These are phyloP conservation scores for Argentina anserina DNA, from an alignment of 306 rosid species.

Conservation along the genomic window DNA sequence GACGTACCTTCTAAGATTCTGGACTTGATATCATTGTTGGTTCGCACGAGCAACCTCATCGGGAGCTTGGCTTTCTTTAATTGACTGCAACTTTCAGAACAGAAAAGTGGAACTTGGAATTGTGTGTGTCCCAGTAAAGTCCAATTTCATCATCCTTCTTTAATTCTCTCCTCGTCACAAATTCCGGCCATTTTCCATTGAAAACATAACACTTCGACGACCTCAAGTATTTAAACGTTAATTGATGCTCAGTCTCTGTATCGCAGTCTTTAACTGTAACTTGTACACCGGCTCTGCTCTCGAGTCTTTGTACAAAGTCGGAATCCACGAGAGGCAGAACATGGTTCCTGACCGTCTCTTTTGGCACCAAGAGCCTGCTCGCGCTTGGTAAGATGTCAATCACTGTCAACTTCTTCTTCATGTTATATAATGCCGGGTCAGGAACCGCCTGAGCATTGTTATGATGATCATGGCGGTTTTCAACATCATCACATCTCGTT, in stretches of 20 bases:
- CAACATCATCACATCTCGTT: conserved; percentile 2
- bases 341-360: background rate
- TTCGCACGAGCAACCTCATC: background rate
- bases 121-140: conserved; percentile 26
- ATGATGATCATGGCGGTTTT: background rate
- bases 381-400: background rate
- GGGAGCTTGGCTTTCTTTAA: background rate
- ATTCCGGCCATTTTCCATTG: conserved; percentile 33
- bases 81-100: conserved; percentile 5
- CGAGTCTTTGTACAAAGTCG: background rate
- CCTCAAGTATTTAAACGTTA: background rate
- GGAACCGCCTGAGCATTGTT: background rate
- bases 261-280: background rate
- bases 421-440: background rate
- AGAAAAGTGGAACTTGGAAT: conserved; percentile 24
- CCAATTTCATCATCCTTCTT: conserved; percentile 34
- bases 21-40: background rate
- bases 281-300: background rate
- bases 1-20: background rate
- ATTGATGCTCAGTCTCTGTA: background rate
- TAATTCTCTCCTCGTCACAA: conserved; percentile 26
- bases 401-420: background rate
- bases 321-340: background rate
- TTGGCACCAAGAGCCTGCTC: background rate
- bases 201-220: background rate